phyloP scores from a whole-genome alignment of 164 flowering plant genomes.

The Stephania japonica region DNA sequence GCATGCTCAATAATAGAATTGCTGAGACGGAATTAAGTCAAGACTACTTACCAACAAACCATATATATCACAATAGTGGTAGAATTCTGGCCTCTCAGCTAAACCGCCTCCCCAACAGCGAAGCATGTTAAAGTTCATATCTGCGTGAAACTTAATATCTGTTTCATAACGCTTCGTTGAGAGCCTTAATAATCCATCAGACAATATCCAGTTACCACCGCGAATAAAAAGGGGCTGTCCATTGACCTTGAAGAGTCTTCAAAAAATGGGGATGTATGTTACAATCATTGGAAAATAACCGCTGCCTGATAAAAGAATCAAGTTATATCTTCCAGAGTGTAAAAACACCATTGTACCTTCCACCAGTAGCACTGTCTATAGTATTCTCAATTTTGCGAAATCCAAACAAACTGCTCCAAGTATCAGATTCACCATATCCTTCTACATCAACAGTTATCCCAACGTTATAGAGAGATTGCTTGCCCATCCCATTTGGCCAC shows the following conservation, averaged over 20 bases:
- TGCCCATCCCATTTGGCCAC: constrained; percentile 66
- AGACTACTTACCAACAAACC: background rate
- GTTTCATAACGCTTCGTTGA: constrained; percentile 70
- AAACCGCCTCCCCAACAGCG: constrained; percentile 93
- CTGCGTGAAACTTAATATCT: constrained; percentile 92
- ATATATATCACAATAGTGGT: constrained; percentile 26
- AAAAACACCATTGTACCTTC: background rate
- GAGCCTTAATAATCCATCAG: constrained; percentile 85
- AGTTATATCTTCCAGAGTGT: background rate
- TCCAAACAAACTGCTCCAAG: constrained; percentile 71
- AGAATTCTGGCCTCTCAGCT: constrained; percentile 95
- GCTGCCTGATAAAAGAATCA: constrained; percentile 11
- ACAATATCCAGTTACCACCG: constrained; percentile 86
- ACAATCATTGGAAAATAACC: background rate
- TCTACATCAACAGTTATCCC: constrained; percentile 60
- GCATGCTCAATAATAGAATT: no score
- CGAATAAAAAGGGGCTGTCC: constrained; percentile 45
- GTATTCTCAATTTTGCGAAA: constrained; percentile 84
- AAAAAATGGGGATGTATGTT: background rate
- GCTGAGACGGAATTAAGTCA: background rate
- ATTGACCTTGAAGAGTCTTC: background rate
- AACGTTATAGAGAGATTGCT: constrained; percentile 73
- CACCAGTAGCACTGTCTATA: constrained; percentile 60
- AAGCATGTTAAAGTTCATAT: constrained; percentile 70
- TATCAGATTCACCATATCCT: constrained; percentile 76